phyloP scores from a whole-genome alignment of 2,329 filamentous ascomycete genomes.

The Septoria linicola region DNA sequence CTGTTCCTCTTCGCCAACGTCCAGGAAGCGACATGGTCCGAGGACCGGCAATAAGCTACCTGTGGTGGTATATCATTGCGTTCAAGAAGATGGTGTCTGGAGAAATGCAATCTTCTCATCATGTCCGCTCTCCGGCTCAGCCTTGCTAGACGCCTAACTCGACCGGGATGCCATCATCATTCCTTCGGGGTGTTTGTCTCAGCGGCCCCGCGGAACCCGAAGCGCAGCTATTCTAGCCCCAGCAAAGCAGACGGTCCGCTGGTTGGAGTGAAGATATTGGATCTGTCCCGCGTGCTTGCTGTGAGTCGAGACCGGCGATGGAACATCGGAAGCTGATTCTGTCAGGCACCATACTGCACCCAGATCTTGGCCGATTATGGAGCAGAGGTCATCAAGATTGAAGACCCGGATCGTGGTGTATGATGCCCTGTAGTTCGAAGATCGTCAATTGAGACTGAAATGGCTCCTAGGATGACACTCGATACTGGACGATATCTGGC shows the following conservation, averaged over 20 bases:
- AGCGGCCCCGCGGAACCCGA: constrained; percentile 17
- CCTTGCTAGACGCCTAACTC: constrained; percentile 1
- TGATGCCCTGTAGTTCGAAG: neutral
- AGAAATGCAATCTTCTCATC: neutral
- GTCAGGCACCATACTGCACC: constrained; percentile 31
- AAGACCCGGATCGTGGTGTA: constrained; percentile 29
- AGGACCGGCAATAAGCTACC: constrained; percentile 1
- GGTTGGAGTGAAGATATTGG: constrained; percentile 23
- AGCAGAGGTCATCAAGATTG: constrained; percentile 36
- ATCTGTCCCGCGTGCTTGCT: constrained; percentile 25
- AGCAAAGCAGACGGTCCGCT: constrained; percentile 16
- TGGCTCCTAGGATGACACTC: constrained; percentile 29
- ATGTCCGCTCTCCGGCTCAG: constrained; percentile 14
- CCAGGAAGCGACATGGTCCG: constrained; percentile 3
- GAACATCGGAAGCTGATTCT: constrained; percentile 1
- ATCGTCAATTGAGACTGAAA: neutral
- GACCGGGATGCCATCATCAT: constrained; percentile 10
- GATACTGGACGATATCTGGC: constrained; percentile 30
- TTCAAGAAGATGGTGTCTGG: neutral
- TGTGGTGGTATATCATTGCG: neutral
- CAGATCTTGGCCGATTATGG: constrained; percentile 37
- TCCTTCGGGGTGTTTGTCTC: constrained; percentile 7
- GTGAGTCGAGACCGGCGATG: constrained; percentile 7
- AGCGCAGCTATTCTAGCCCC: constrained; percentile 16
- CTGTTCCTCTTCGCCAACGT: neutral